Percentiles rank a stretch among this genome's conserved stretches.
Evolutionary conservation across 2,329 filamentous ascomycete species (phyloP).

Genomic region (Aspergillus ustus): DNA sequence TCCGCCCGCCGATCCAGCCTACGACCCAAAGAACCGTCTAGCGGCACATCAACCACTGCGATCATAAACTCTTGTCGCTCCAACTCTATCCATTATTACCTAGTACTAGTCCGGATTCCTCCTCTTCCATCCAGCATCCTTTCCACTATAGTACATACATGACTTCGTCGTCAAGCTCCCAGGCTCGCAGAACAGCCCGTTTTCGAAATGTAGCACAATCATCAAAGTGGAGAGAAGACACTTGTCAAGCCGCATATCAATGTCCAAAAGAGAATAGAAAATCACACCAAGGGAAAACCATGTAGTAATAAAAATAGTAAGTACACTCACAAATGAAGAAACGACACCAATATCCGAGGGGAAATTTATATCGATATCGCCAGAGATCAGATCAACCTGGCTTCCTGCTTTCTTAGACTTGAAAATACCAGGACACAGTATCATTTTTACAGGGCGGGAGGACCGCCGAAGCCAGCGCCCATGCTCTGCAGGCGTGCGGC

Average conservation of each 20-base stretch:
- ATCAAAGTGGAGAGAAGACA: slow-evolving; percentile 19
- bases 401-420: background rate
- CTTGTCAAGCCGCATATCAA: slow-evolving; percentile 19
- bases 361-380: slow-evolving; percentile 2
- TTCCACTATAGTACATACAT: slow-evolving; percentile 23
- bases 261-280: slow-evolving; percentile 22
- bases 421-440: background rate
- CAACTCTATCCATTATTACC: slow-evolving; percentile 20
- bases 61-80: background rate
- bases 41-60: background rate
- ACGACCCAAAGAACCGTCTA: background rate
- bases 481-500: slow-evolving; percentile 72
- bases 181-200: slow-evolving; percentile 4
- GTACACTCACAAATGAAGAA: slow-evolving; percentile 15
- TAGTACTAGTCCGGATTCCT: background rate
- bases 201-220: slow-evolving; percentile 16
- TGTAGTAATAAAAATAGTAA: slow-evolving; percentile 24
- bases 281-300: slow-evolving; percentile 19
- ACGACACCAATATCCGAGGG: slow-evolving; percentile 1
- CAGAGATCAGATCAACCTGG: background rate
- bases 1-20: slow-evolving; percentile 11
- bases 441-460: slow-evolving; percentile 38
- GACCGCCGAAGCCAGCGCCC: slow-evolving; percentile 47
- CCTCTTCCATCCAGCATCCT: background rate
- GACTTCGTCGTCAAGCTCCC: background rate